These are phyloP conservation scores for Ogataea corticis DNA, from an alignment of 805 yeast species.

Conservation along the genomic window DNA sequence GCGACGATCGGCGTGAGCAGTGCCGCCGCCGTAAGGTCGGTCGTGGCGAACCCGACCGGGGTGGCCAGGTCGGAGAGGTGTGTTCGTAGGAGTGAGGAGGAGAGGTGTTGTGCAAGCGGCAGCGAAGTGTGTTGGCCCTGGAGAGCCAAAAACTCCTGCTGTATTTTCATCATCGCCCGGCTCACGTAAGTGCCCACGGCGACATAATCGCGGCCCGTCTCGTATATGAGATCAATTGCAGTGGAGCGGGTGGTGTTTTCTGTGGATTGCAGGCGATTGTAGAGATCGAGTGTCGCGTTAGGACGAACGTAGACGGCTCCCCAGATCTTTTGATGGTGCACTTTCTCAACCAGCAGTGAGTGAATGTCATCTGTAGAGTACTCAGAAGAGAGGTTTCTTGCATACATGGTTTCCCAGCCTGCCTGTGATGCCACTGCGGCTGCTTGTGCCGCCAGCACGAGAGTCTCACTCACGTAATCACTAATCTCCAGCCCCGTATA, in stretches of 20 bases:
- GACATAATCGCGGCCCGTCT: slow-evolving; percentile 60
- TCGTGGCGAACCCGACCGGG: slow-evolving; percentile 31
- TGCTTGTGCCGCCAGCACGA: slow-evolving; percentile 25
- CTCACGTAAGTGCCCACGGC: slow-evolving; percentile 45
- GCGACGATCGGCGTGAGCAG: slow-evolving; percentile 46
- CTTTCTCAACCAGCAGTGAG: slow-evolving; percentile 39
- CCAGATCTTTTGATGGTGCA: slow-evolving; percentile 62
- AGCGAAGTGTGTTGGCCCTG: slow-evolving; percentile 15
- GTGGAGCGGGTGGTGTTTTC: slow-evolving; percentile 24
- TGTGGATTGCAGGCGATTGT: slow-evolving; percentile 37
- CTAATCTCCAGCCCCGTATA: slow-evolving; percentile 22
- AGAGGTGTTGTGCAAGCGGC: slow-evolving; percentile 8
- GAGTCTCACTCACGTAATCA: slow-evolving; percentile 33
- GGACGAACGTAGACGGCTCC: slow-evolving; percentile 52
- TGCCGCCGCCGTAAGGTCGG: slow-evolving; percentile 47
- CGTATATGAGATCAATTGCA: slow-evolving; percentile 48
- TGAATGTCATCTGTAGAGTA: slow-evolving; percentile 31
- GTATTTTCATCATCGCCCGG: slow-evolving; percentile 40
- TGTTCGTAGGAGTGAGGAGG: slow-evolving; percentile 3
- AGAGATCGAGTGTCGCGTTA: slow-evolving; percentile 47
- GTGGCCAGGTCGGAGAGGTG: slow-evolving; percentile 8
- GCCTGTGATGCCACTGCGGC: slow-evolving; percentile 17
- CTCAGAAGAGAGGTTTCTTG: slow-evolving; percentile 31
- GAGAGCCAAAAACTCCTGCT: slow-evolving; percentile 25
- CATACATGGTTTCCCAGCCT: slow-evolving; percentile 24